Conservation (phyloP, 139 green algal genomes). For the Edaphochlamys debaryana region DNA sequence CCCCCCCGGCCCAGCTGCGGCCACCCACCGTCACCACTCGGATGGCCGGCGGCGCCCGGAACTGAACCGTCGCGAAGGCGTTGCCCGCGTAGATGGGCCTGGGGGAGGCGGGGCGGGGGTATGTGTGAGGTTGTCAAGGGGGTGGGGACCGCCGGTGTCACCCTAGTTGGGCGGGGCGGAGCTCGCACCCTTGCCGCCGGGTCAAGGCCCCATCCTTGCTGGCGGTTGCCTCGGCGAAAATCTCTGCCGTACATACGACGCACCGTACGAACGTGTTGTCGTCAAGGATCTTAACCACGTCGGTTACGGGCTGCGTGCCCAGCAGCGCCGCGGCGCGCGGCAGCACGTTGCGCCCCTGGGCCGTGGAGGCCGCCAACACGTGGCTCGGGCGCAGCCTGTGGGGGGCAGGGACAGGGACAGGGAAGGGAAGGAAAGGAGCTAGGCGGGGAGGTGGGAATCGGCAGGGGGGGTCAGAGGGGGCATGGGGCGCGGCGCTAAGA, state of each 20-base stretch:
- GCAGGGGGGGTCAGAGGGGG: no score
- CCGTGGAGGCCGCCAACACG: conserved; percentile 74
- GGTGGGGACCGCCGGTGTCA: no score
- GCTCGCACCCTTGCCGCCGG: no score
- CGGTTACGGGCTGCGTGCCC: conserved; percentile 79
- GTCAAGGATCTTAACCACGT: conserved; percentile 76
- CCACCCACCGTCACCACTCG: conserved; percentile 76
- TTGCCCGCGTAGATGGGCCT: conserved; percentile 95
- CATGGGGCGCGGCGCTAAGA: no score
- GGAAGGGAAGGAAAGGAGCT: no score
- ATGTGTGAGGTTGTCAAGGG: background rate
- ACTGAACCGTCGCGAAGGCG: conserved; percentile 81
- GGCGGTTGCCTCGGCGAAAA: no score
- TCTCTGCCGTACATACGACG: no score
- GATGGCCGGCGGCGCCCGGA: conserved; percentile 5
- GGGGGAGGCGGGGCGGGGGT: background rate
- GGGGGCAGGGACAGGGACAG: background rate
- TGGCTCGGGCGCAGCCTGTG: conserved; percentile 72
- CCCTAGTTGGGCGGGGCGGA: no score
- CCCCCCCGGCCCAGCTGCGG: no score
- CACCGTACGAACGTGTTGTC: conserved; percentile 75
- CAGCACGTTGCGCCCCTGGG: conserved; percentile 87
- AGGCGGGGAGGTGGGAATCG: no score
- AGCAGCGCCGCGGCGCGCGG: conserved; percentile 87
- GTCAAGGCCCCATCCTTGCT: no score